These are phyloP conservation scores for Gautieria morchelliformis DNA, from an alignment of 768 basidiomycete species.

Conservation along the genomic window DNA sequence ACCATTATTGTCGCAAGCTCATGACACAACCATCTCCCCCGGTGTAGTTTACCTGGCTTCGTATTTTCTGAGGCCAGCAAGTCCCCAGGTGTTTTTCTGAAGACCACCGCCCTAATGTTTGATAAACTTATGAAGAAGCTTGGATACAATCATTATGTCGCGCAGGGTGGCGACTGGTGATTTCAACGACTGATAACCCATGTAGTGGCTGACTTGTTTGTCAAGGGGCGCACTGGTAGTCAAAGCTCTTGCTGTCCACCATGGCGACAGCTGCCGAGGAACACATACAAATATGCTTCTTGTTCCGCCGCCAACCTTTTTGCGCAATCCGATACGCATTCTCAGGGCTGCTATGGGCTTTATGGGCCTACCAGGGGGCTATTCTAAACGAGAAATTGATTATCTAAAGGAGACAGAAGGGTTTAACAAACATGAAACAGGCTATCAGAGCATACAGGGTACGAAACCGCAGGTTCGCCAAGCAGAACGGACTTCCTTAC, in stretches of 20 bases:
- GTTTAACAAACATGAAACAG: not conserved
- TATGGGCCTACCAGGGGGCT: not conserved
- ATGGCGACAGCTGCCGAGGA: not conserved
- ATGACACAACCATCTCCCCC: not conserved
- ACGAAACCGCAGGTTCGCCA: conserved; percentile 3
- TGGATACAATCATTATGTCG: conserved; percentile 36
- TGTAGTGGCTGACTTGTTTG: not conserved
- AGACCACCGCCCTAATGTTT: conserved; percentile 38
- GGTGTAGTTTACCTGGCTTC: conserved; percentile 37
- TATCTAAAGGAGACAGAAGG: not conserved
- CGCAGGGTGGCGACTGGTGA: conserved; percentile 1
- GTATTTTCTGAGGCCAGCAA: conserved; percentile 52
- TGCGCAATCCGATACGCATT: conserved; percentile 8
- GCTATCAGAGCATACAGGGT: not conserved
- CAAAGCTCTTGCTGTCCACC: not conserved
- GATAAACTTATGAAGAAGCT: conserved; percentile 39
- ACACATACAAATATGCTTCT: conserved; percentile 2
- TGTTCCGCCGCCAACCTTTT: not conserved
- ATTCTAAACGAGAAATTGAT: conserved; percentile 1
- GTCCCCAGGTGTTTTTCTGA: conserved; percentile 35
- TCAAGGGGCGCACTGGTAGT: not conserved
- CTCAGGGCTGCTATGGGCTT: not conserved
- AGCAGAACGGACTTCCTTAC: conserved; percentile 7
- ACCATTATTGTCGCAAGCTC: not conserved
- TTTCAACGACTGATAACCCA: not conserved